Conservation (phyloP, 495 filamentous ascomycete species). For the Eremomyces bilateralis region DNA sequence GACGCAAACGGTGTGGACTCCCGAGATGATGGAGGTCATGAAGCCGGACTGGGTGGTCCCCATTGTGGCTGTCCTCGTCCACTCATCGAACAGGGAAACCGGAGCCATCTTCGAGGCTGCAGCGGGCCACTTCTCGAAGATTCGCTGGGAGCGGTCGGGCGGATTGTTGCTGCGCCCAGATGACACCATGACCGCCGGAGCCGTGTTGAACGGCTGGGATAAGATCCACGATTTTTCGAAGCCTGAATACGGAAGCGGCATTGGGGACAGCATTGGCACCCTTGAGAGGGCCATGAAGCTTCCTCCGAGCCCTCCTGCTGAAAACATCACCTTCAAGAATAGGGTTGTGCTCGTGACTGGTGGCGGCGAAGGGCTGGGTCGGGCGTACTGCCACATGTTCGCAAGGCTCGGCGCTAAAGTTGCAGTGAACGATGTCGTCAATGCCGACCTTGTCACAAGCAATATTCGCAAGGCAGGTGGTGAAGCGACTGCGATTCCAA, state of each 20-base stretch:
- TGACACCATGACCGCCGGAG: constrained; percentile 6
- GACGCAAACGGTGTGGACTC: constrained; percentile 6
- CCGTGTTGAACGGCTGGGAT: constrained; percentile 4
- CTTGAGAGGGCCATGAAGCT: constrained; percentile 5
- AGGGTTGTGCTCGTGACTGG: constrained; percentile 8
- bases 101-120: constrained; percentile 9
- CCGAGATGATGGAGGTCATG: constrained; percentile 8
- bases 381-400: constrained; percentile 5
- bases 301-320: neutral
- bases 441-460: constrained; percentile 5
- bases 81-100: constrained; percentile 5
- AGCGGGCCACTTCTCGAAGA: constrained; percentile 6
- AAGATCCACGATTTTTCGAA: constrained; percentile 7
- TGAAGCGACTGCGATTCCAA: constrained; percentile 4
- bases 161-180: constrained; percentile 7
- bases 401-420: constrained; percentile 7
- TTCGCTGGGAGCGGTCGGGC: constrained; percentile 7
- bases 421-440: constrained; percentile 7
- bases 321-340: constrained; percentile 4
- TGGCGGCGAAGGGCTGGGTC: constrained; percentile 7
- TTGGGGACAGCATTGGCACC: constrained; percentile 4
- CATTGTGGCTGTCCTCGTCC: constrained; percentile 6
- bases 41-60: constrained; percentile 5
- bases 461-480: constrained; percentile 5
- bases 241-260: constrained; percentile 2